phyloP scores from a whole-genome alignment of 1,284 basidiomycete species.

The Pterula multifida region DNA sequence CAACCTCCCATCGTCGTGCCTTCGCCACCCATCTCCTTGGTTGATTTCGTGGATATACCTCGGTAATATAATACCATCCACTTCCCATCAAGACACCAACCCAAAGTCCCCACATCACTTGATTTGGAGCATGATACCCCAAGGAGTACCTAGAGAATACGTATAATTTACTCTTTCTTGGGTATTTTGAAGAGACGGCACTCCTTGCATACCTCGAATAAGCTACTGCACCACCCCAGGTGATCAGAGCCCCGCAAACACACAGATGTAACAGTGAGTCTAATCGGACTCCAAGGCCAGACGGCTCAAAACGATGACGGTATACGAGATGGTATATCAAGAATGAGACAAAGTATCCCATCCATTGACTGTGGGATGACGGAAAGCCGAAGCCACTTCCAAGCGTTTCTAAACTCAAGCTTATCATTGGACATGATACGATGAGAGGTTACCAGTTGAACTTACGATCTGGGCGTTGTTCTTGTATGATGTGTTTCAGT shows the following conservation, averaged over 20 bases:
- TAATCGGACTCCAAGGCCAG: constrained; percentile 30
- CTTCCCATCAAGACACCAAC: constrained; percentile 55
- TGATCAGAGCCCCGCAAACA: constrained; percentile 39
- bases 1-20: constrained; percentile 36
- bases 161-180: too few relatives aligned
- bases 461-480: constrained; percentile 59
- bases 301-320: constrained; percentile 52
- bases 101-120: constrained; percentile 62
- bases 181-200: too few relatives aligned
- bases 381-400: constrained; percentile 80
- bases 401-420: constrained; percentile 33
- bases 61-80: constrained; percentile 44
- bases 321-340: constrained; percentile 62
- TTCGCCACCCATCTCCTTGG: constrained; percentile 43
- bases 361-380: constrained; percentile 81
- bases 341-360: constrained; percentile 79
- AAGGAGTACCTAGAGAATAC: constrained; percentile 65
- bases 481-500: constrained; percentile 57
- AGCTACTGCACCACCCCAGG: constrained; percentile 54
- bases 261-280: constrained; percentile 35
- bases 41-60: constrained; percentile 41
- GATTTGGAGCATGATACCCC: constrained; percentile 59
- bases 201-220: constrained; percentile 75
- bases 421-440: too few relatives aligned
- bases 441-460: constrained; percentile 9